Evolutionary conservation across 306 rosid genomes (phyloP).

Genomic region (Herpetospermum pedunculosum): DNA sequence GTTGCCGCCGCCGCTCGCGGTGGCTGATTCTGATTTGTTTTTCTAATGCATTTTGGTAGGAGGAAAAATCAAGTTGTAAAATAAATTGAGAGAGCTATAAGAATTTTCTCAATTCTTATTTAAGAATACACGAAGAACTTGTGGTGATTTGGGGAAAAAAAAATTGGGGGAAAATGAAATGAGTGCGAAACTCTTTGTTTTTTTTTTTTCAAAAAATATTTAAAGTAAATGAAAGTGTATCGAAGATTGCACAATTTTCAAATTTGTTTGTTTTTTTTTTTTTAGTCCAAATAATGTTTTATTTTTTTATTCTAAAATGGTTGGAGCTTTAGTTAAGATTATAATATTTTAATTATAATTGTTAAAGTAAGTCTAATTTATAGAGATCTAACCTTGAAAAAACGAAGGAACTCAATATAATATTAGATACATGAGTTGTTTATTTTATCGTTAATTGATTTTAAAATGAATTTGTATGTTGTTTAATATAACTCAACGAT

Average conservation of each 20-base stretch:
- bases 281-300: no score
- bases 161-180: neutral
- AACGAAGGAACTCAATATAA: no score
- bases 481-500: no score
- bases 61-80: conserved; percentile 6
- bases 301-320: no score
- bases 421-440: no score
- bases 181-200: neutral
- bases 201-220: neutral
- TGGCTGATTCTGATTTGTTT: neutral
- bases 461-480: no score
- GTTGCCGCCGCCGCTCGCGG: neutral
- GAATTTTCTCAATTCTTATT: conserved; percentile 11
- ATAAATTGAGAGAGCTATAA: conserved; percentile 21
- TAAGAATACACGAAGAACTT: neutral
- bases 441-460: no score
- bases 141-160: neutral
- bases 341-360: no score
- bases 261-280: no score
- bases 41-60: neutral
- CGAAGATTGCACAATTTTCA: neutral
- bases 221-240: neutral
- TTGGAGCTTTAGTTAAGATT: no score
- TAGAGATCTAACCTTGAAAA: no score
- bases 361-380: no score